A percentile compares a stretch with the other conserved stretches of the same genome.
phyloP scores from a whole-genome alignment of 176 grass and related monocot genomes.

The Tuctoria greenei region DNA sequence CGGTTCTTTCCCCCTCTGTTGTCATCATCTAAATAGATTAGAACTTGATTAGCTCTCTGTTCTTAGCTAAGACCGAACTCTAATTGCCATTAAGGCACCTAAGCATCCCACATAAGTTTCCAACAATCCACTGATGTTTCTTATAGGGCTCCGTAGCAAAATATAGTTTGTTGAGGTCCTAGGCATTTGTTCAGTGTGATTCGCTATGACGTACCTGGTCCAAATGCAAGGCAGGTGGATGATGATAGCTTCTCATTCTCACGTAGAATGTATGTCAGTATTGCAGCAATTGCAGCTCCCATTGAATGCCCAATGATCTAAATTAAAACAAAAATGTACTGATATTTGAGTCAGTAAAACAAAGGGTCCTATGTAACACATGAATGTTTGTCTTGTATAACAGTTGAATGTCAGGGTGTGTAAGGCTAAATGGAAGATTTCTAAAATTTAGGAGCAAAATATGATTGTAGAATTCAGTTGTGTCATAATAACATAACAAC shows the following conservation, averaged over 20 bases:
- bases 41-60: too few relatives aligned
- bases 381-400: not conserved
- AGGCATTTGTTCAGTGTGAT: not conserved
- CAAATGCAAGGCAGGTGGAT: constrained; percentile 86
- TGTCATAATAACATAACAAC: not conserved
- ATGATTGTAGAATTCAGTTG: not conserved
- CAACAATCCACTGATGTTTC: too few relatives aligned
- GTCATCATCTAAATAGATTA: too few relatives aligned
- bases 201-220: constrained; percentile 53
- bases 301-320: constrained; percentile 97
- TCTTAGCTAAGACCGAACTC: too few relatives aligned
- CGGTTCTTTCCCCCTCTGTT: too few relatives aligned
- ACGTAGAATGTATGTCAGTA: constrained; percentile 89
- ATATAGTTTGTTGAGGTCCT: not conserved
- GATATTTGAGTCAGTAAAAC: constrained; percentile 34
- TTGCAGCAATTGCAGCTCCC: constrained; percentile 77
- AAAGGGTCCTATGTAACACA: not conserved
- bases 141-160: constrained; percentile 19
- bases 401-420: not conserved
- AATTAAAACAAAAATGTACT: constrained; percentile 36
- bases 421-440: constrained; percentile 3
- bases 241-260: constrained; percentile 73
- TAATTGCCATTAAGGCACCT: too few relatives aligned
- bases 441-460: too few relatives aligned
- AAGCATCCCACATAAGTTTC: too few relatives aligned